phyloP scores from a whole-genome alignment of 2,329 filamentous ascomycete species.

The Penicillium sp. region DNA sequence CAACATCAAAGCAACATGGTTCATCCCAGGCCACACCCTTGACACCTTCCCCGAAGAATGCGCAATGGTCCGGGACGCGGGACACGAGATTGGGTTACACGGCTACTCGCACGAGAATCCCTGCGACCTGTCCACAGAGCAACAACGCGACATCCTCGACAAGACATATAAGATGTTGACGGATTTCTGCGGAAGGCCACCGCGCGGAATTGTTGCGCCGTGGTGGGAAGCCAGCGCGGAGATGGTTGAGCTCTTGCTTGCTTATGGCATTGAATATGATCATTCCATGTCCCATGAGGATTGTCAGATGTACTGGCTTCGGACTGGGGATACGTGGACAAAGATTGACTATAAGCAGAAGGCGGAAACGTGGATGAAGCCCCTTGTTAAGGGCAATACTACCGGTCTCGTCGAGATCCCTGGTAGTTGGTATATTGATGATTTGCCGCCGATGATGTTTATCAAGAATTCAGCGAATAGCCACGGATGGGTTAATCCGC shows the following conservation, averaged over 20 bases:
- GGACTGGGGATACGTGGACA: constrained; percentile 43
- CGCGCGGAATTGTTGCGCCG: constrained; percentile 68
- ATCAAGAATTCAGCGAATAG: constrained; percentile 50
- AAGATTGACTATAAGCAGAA: constrained; percentile 43
- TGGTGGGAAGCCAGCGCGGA: constrained; percentile 71
- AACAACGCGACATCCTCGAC: constrained; percentile 72
- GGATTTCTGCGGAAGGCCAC: constrained; percentile 71
- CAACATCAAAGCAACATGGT: constrained; percentile 67
- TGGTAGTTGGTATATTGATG: constrained; percentile 46
- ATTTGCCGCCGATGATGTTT: constrained; percentile 47
- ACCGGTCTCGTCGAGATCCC: constrained; percentile 46
- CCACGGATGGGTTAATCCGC: constrained; percentile 57
- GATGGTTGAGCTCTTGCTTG: constrained; percentile 51
- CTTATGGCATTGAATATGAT: constrained; percentile 47
- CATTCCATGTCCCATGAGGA: constrained; percentile 48
- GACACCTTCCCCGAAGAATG: constrained; percentile 67
- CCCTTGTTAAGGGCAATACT: constrained; percentile 32
- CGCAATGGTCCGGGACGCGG: constrained; percentile 58
- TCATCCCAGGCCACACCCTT: constrained; percentile 62
- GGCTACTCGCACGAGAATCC: constrained; percentile 76
- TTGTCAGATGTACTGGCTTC: constrained; percentile 45
- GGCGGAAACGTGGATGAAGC: constrained; percentile 47
- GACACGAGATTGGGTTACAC: constrained; percentile 66
- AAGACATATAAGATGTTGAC: constrained; percentile 72
- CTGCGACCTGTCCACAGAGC: constrained; percentile 68